phyloP scores from a whole-genome alignment of 2,329 filamentous ascomycete species.

The Trichophaea hybrida region DNA sequence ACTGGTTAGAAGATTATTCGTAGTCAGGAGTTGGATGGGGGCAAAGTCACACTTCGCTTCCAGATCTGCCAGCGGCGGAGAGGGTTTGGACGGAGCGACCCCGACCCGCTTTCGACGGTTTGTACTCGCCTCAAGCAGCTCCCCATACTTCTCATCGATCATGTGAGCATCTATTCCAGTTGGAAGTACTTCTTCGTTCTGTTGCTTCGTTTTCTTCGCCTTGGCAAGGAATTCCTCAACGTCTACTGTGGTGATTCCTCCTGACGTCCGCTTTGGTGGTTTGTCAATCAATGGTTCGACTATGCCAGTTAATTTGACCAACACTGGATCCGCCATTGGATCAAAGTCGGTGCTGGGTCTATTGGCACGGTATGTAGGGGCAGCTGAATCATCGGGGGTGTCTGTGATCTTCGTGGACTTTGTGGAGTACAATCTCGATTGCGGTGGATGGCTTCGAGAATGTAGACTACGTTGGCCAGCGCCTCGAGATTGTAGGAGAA shows the following conservation, averaged over 20 bases:
- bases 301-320: neutral
- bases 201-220: neutral
- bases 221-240: neutral
- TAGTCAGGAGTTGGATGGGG: neutral
- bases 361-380: neutral
- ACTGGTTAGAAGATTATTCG: neutral
- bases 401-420: neutral
- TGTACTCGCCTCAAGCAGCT: neutral
- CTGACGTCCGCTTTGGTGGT: neutral
- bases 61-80: conserved; percentile 5
- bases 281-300: neutral
- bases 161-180: neutral
- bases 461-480: neutral
- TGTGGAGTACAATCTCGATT: neutral
- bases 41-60: conserved; percentile 17
- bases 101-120: neutral
- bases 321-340: neutral
- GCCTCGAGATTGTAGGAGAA: neutral
- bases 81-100: neutral
- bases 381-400: neutral
- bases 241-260: neutral
- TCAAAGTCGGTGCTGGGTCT: neutral
- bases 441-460: neutral
- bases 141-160: neutral
- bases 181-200: neutral